These are phyloP conservation scores for Cenchrus purpureus DNA, from an alignment of 176 grass and related monocot species.

Conservation along the genomic window DNA sequence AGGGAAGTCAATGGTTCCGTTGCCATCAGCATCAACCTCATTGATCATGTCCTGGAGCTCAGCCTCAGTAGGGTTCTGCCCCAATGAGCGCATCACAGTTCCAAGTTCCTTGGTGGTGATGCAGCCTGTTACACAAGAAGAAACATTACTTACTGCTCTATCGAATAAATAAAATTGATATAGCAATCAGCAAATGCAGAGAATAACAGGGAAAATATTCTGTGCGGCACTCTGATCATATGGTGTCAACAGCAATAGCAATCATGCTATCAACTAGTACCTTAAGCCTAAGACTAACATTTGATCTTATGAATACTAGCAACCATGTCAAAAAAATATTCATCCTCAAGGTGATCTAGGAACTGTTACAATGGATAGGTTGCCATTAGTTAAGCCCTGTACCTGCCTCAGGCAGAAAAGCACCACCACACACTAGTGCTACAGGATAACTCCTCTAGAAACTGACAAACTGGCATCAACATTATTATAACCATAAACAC, in stretches of 20 bases:
- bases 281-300: not conserved
- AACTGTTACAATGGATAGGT: not conserved
- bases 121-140: constrained; percentile 38
- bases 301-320: not conserved
- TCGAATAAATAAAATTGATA: not conserved
- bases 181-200: not conserved
- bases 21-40: constrained; percentile 54
- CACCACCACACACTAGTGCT: not conserved
- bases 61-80: constrained; percentile 58
- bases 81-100: constrained; percentile 53
- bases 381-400: not conserved
- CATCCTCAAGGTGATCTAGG: not conserved
- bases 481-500: not conserved
- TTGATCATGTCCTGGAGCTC: constrained; percentile 62
- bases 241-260: no score
- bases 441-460: not conserved
- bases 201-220: not conserved
- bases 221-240: not conserved
- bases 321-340: not conserved
- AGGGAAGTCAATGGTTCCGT: constrained; percentile 54
- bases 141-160: not conserved
- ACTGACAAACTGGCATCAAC: not conserved
- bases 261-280: not conserved
- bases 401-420: not conserved
- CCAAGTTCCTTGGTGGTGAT: constrained; percentile 61